A percentile compares a stretch with the other conserved stretches of the same genome.
phyloP scores from a whole-genome alignment of 2,329 filamentous ascomycete genomes.

The Conoideocrella luteorostrata region DNA sequence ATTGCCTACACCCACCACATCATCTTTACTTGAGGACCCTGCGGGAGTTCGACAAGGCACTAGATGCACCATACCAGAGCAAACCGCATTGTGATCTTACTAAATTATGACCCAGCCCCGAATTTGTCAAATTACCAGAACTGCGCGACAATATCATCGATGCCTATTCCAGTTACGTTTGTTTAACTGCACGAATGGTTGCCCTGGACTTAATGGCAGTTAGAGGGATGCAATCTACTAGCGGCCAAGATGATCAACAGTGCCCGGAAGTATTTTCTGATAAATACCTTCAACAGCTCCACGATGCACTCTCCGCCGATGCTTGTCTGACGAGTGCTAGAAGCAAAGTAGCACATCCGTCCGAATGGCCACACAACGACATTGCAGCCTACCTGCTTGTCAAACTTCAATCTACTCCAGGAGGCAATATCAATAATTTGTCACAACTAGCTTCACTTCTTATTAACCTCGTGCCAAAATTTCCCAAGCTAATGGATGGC shows the following conservation, averaged over 20 bases:
- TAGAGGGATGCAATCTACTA: constrained; percentile 11
- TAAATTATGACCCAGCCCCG: constrained; percentile 4
- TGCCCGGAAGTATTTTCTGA: constrained; percentile 20
- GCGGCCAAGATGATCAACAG: constrained; percentile 8
- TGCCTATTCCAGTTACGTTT: constrained; percentile 38
- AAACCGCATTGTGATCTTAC: no score
- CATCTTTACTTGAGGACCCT: no score
- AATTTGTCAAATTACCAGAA: constrained; percentile 14
- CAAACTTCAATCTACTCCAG: constrained; percentile 34
- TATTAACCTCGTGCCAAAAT: constrained; percentile 34
- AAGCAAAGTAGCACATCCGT: constrained; percentile 10
- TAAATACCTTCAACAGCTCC: constrained; percentile 40
- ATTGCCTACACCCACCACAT: constrained; percentile 2
- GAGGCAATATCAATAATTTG: constrained; percentile 37
- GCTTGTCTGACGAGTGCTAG: constrained; percentile 11
- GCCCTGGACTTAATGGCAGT: constrained; percentile 34
- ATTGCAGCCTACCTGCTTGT: constrained; percentile 31
- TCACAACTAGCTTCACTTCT: constrained; percentile 36
- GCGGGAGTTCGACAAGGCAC: no score
- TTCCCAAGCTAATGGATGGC: constrained; percentile 41
- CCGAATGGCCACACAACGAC: constrained; percentile 13
- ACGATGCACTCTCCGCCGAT: constrained; percentile 18
- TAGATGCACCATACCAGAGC: no score
- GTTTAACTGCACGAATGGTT: constrained; percentile 46
- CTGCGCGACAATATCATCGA: constrained; percentile 24